phyloP scores from a whole-genome alignment of 2,329 filamentous ascomycete species.

The Trichoderma cornu-damae region DNA sequence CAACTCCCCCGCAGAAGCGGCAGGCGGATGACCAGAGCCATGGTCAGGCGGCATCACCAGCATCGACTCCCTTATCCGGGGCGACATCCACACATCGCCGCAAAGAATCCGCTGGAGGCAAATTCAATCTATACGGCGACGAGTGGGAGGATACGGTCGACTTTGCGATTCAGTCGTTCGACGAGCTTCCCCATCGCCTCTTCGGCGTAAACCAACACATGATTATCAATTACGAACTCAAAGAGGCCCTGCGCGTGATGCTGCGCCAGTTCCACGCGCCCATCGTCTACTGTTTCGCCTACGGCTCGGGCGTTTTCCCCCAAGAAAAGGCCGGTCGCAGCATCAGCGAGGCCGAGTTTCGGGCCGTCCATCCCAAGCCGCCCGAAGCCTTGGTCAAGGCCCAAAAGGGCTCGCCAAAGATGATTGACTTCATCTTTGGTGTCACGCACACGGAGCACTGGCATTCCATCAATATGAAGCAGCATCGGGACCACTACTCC shows the following conservation, averaged over 20 bases:
- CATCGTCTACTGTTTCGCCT: slow-evolving; percentile 94
- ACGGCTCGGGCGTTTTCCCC: slow-evolving; percentile 93
- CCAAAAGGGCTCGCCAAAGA: slow-evolving; percentile 83
- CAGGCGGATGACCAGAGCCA: neutral
- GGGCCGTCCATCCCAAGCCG: slow-evolving; percentile 72
- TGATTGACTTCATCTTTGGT: slow-evolving; percentile 98
- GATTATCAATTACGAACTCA: slow-evolving; percentile 91
- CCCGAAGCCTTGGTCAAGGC: slow-evolving; percentile 75
- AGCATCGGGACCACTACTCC: slow-evolving; percentile 92
- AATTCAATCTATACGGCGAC: slow-evolving; percentile 36
- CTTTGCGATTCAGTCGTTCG: slow-evolving; percentile 39
- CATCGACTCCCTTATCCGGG: neutral
- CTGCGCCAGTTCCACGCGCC: slow-evolving; percentile 89
- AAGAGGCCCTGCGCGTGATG: slow-evolving; percentile 79
- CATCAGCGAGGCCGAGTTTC: slow-evolving; percentile 52
- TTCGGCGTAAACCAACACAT: slow-evolving; percentile 98
- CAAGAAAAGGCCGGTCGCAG: slow-evolving; percentile 55
- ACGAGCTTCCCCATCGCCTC: slow-evolving; percentile 42
- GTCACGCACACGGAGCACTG: slow-evolving; percentile 93
- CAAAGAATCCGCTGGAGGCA: slow-evolving; percentile 28
- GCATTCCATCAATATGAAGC: slow-evolving; percentile 85
- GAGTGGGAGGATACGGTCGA: slow-evolving; percentile 43
- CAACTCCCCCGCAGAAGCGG: slow-evolving; percentile 4
- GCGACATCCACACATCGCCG: slow-evolving; percentile 18
- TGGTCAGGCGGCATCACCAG: neutral